Percentiles rank a stretch among this genome's conserved stretches.
Evolutionary conservation across 306 rosid genomes (phyloP).

Genomic region (Cucurbita ficifolia): DNA sequence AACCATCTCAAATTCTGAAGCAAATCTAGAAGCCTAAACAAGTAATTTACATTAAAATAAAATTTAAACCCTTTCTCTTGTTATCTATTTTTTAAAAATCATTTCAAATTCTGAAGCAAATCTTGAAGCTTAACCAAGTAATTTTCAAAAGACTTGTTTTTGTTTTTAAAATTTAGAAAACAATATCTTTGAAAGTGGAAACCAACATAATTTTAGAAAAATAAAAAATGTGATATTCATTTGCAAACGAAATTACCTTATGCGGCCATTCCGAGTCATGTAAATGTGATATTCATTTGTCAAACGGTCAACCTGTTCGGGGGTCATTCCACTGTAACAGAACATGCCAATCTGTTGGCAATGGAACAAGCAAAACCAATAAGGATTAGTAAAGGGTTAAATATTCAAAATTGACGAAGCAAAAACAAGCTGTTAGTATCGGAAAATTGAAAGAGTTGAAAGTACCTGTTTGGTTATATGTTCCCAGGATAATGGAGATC

Average conservation of each 20-base stretch:
- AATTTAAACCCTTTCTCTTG: no score
- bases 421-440: not conserved
- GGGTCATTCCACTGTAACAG: conserved; percentile 87
- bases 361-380: not conserved
- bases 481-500: conserved; percentile 69
- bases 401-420: not conserved
- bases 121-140: no score
- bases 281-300: conserved; percentile 72
- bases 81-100: no score
- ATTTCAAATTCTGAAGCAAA: no score
- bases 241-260: conserved; percentile 36
- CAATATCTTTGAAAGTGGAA: not conserved
- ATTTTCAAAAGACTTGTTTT: no score
- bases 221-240: no score
- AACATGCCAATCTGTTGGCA: conserved; percentile 82
- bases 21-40: no score
- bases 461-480: conserved; percentile 77
- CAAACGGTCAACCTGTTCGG: conserved; percentile 86
- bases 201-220: no score
- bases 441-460: not conserved
- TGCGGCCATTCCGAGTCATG: conserved; percentile 89
- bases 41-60: no score
- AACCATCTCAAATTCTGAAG: no score
- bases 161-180: no score
- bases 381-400: not conserved